Conservation (phyloP, 345 rosid species). For the Gossypium ekmanianum region DNA sequence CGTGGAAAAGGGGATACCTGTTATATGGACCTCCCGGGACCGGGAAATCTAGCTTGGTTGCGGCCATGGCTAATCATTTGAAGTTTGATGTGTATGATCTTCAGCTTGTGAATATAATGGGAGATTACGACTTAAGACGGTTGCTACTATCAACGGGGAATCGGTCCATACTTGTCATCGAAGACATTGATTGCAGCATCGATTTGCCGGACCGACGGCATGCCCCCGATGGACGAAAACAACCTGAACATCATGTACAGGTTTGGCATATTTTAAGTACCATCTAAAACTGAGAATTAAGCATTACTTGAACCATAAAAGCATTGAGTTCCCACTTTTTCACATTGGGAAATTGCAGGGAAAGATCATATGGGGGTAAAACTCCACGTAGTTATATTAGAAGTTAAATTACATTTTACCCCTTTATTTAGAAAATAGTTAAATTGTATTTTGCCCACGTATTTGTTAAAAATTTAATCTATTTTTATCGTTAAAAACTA, state of each 20-base stretch:
- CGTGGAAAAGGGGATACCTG: constrained; percentile 76
- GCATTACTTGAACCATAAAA: background rate
- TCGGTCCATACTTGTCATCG: constrained; percentile 58
- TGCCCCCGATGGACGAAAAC: constrained; percentile 26
- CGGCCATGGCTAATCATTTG: constrained; percentile 70
- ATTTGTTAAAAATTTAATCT: too few species aligned
- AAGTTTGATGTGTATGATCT: constrained; percentile 63
- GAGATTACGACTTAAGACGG: constrained; percentile 51
- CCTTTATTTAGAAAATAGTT: too few species aligned
- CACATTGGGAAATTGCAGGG: background rate
- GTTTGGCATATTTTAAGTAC: constrained; percentile 12
- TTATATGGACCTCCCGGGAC: constrained; percentile 78
- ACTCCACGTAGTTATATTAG: too few species aligned
- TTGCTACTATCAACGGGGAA: constrained; percentile 44
- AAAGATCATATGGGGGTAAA: background rate
- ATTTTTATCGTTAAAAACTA: too few species aligned
- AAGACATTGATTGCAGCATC: constrained; percentile 59
- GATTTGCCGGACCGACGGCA: constrained; percentile 40
- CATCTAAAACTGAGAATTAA: background rate
- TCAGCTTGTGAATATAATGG: constrained; percentile 41
- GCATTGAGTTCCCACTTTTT: background rate
- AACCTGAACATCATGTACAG: constrained; percentile 27
- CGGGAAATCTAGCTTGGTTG: constrained; percentile 68
- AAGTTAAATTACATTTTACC: too few species aligned
- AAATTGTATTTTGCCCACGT: too few species aligned